Percentiles rank a stretch among this genome's conserved stretches.
Conservation (phyloP, 179 eudicot species). For the Drosera spatulata region DNA sequence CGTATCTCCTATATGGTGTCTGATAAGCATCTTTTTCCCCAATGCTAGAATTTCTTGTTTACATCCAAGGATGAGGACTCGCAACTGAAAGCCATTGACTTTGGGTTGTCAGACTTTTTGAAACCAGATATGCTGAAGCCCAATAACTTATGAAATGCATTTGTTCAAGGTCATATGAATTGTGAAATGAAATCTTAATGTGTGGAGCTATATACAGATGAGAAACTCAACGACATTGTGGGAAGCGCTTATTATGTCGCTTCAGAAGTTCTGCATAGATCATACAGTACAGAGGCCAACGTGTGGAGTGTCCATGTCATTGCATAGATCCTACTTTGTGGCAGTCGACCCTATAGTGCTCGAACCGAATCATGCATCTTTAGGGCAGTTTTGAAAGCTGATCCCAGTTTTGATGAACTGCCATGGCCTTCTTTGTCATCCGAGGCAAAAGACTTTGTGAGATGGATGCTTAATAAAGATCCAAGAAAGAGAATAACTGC, state of each 20-base stretch:
- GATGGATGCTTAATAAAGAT: slow-evolving; percentile 36
- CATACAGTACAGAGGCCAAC: slow-evolving; percentile 49
- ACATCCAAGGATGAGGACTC: slow-evolving; percentile 39
- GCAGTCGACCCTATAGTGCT: slow-evolving; percentile 66
- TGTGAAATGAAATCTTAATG: slow-evolving; percentile 1
- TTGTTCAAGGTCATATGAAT: not conserved
- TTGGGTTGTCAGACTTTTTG: slow-evolving; percentile 53
- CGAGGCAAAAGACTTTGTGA: slow-evolving; percentile 52
- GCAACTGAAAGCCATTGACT: slow-evolving; percentile 47
- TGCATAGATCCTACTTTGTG: slow-evolving; percentile 53
- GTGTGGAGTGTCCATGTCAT: slow-evolving; percentile 60
- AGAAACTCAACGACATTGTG: slow-evolving; percentile 46
- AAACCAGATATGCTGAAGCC: slow-evolving; percentile 31
- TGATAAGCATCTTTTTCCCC: too few species aligned
- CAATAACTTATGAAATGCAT: too few species aligned
- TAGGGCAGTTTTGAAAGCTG: slow-evolving; percentile 44
- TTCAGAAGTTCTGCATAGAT: slow-evolving; percentile 53
- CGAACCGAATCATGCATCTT: slow-evolving; percentile 56
- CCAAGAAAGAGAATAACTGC: slow-evolving; percentile 48
- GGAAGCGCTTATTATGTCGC: slow-evolving; percentile 69
- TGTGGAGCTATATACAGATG: slow-evolving; percentile 25
- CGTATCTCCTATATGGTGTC: too few species aligned
- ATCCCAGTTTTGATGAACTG: slow-evolving; percentile 36
- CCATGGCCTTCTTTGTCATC: slow-evolving; percentile 41
- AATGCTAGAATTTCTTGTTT: slow-evolving; percentile 37